Percentiles rank a stretch among this genome's conserved stretches.
These are phyloP conservation scores for Camellia japonica DNA, from an alignment of 148 eudicot genomes.

Conservation along the genomic window DNA sequence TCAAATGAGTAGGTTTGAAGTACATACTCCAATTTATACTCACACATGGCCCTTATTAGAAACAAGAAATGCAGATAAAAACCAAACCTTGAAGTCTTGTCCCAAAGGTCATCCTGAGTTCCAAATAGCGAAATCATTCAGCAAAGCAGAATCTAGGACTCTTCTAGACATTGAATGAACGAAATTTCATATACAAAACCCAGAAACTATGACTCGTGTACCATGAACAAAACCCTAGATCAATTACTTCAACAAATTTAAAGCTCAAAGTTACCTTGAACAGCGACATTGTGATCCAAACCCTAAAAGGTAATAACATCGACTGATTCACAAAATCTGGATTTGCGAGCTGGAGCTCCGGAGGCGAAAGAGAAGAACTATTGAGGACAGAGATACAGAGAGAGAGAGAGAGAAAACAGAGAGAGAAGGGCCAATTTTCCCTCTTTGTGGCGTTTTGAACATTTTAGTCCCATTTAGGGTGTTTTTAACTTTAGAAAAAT, in stretches of 20 bases:
- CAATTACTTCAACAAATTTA: neutral
- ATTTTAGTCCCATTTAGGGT: no score
- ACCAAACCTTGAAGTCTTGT: slow-evolving; percentile 14
- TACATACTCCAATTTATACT: neutral
- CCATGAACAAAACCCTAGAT: slow-evolving; percentile 3
- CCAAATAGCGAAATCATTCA: slow-evolving; percentile 3
- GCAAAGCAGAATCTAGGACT: neutral
- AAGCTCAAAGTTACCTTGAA: slow-evolving; percentile 1
- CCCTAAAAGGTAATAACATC: neutral
- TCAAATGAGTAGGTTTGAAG: neutral
- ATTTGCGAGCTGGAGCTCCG: neutral
- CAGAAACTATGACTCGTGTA: neutral
- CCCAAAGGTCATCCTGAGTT: neutral
- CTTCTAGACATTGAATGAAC: neutral
- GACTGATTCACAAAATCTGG: neutral
- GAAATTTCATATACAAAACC: neutral
- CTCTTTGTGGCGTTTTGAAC: no score
- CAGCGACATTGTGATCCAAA: neutral
- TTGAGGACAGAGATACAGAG: no score
- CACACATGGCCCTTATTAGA: neutral
- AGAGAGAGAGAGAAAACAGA: no score
- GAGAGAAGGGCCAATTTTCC: no score
- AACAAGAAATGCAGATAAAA: neutral
- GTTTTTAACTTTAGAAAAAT: no score
- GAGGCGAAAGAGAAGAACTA: neutral